These are phyloP conservation scores for Tetrapisispora phaffii DNA, from an alignment of 805 yeast species.

Conservation along the genomic window DNA sequence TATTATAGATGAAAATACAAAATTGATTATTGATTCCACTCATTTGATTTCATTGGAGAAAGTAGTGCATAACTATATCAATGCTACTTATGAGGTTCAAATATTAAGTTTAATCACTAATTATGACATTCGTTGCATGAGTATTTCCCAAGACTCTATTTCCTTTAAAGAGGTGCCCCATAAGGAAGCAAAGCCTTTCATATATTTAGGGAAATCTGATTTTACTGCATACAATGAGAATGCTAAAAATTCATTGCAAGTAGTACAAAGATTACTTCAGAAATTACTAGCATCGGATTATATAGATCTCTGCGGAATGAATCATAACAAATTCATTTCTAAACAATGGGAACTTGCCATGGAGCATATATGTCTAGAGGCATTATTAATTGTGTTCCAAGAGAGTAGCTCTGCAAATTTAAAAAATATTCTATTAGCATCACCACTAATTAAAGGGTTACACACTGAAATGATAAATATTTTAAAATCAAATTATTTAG, in stretches of 20 bases:
- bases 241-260: conserved; percentile 5
- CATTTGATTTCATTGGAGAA: conserved; percentile 63
- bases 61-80: conserved; percentile 38
- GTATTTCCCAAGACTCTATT: conserved; percentile 18
- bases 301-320: conserved; percentile 29
- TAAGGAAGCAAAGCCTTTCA: background rate
- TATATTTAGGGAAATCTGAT: conserved; percentile 31
- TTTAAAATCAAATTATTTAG: conserved; percentile 58
- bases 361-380: conserved; percentile 68
- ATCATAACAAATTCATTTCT: conserved; percentile 41
- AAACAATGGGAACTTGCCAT: conserved; percentile 79
- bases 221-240: background rate
- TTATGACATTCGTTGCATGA: conserved; percentile 40
- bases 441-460: conserved; percentile 71
- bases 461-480: conserved; percentile 63
- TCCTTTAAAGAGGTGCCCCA: conserved; percentile 17
- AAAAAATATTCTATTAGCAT: conserved; percentile 57
- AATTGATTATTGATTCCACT: conserved; percentile 53
- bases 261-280: conserved; percentile 13
- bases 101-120: conserved; percentile 54
- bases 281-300: conserved; percentile 21
- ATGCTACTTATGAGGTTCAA: conserved; percentile 25
- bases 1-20: conserved; percentile 34
- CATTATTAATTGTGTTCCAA: conserved; percentile 64
- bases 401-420: conserved; percentile 44